Evolutionary conservation across 2,329 filamentous ascomycete species (phyloP).

Genomic region (Falciphora oryzae): DNA sequence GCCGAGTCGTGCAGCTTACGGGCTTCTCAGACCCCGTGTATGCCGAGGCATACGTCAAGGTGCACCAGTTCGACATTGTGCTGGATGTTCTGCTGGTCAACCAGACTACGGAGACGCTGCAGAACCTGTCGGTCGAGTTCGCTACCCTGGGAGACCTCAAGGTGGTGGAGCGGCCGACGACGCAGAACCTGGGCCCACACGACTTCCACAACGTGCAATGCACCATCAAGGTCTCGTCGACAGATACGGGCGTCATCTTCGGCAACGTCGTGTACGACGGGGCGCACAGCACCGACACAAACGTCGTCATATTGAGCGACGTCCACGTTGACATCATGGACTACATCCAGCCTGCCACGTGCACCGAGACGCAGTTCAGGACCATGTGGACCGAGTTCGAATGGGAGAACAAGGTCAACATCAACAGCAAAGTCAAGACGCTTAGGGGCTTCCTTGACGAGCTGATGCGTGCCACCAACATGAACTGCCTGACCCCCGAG

Average conservation of each 20-base stretch:
- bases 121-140: constrained; percentile 96
- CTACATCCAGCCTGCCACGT: constrained; percentile 95
- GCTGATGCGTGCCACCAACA: constrained; percentile 96
- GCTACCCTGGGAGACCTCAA: constrained; percentile 97
- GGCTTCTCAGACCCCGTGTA: constrained; percentile 98
- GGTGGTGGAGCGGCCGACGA: constrained; percentile 92
- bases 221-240: constrained; percentile 97
- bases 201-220: constrained; percentile 98
- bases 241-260: constrained; percentile 97
- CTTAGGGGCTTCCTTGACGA: constrained; percentile 88
- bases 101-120: constrained; percentile 91
- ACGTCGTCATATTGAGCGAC: constrained; percentile 96
- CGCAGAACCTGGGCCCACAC: constrained; percentile 89
- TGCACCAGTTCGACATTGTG: constrained; percentile 98
- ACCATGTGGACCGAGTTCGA: constrained; percentile 99
- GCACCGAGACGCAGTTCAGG: constrained; percentile 96
- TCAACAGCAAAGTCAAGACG: constrained; percentile 93
- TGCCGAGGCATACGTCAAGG: constrained; percentile 97
- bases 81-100: constrained; percentile 95
- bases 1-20: constrained; percentile 91
- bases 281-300: constrained; percentile 82
- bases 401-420: constrained; percentile 99
- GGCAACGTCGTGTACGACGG: constrained; percentile 98
- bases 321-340: constrained; percentile 99
- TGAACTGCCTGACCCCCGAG: constrained; percentile 95